phyloP scores from a whole-genome alignment of 495 filamentous ascomycete genomes.

The Copromyces sp. region DNA sequence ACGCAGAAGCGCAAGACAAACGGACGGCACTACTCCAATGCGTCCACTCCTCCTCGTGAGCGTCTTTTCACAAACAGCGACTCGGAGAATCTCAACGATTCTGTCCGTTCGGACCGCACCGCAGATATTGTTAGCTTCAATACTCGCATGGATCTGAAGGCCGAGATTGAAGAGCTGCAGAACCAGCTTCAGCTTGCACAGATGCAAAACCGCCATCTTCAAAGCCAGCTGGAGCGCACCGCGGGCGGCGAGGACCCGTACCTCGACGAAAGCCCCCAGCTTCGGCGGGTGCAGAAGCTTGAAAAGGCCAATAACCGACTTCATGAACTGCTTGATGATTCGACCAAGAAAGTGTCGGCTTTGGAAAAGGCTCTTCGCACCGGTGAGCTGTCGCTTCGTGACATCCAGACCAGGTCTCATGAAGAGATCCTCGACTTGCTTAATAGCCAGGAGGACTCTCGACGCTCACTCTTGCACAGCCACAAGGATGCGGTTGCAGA shows the following conservation, averaged over 20 bases:
- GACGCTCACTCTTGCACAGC: conserved; percentile 66
- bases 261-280: conserved; percentile 73
- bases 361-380: conserved; percentile 78
- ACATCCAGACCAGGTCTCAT: conserved; percentile 87
- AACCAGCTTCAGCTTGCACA: conserved; percentile 91
- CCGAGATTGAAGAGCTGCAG: conserved; percentile 85
- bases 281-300: conserved; percentile 77
- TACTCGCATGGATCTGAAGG: conserved; percentile 80
- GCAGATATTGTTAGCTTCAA: conserved; percentile 85
- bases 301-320: conserved; percentile 87
- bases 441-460: conserved; percentile 85
- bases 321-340: conserved; percentile 93
- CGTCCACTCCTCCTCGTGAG: conserved; percentile 49
- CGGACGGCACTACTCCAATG: conserved; percentile 57
- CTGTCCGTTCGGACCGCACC: conserved; percentile 76
- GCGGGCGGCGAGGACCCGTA: conserved; percentile 44
- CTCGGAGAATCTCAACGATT: conserved; percentile 54
- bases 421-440: conserved; percentile 92
- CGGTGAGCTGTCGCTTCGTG: conserved; percentile 82
- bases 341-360: conserved; percentile 81
- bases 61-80: conserved; percentile 59
- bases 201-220: conserved; percentile 92
- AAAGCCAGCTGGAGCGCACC: conserved; percentile 68
- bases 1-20: conserved; percentile 67
- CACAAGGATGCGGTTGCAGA: conserved; percentile 82